phyloP scores from a whole-genome alignment of 2,329 filamentous ascomycete species.

The Alternaria rosae region DNA sequence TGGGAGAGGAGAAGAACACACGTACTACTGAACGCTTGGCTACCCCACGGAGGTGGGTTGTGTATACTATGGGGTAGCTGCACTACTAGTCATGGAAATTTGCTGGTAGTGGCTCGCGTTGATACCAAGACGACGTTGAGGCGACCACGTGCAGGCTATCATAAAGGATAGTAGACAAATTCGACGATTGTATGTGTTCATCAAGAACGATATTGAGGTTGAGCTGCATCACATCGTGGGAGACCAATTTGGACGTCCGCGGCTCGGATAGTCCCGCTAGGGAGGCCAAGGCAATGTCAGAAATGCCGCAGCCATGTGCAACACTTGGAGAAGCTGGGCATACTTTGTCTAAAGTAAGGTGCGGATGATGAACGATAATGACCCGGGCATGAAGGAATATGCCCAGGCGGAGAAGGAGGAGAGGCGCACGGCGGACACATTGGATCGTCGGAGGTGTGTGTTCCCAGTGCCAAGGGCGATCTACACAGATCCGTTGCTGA shows the following conservation, averaged over 20 bases:
- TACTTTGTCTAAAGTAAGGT: slow-evolving; percentile 1
- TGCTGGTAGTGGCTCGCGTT: neutral
- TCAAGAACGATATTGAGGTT: neutral
- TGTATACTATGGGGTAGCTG: neutral
- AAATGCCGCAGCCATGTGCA: slow-evolving; percentile 10
- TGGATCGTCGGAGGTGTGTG: slow-evolving; percentile 7
- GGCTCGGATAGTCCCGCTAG: slow-evolving; percentile 1
- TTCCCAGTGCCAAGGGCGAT: slow-evolving; percentile 25
- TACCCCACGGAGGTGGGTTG: neutral
- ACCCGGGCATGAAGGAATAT: slow-evolving; percentile 14
- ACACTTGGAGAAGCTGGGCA: slow-evolving; percentile 13
- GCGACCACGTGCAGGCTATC: neutral
- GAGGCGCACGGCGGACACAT: slow-evolving; percentile 10
- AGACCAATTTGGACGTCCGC: neutral
- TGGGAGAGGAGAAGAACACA: slow-evolving; percentile 1
- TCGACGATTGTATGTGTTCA: neutral
- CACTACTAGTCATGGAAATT: neutral
- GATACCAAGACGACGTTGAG: neutral
- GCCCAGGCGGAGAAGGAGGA: slow-evolving; percentile 17
- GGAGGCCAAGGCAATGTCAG: neutral
- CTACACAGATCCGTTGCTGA: slow-evolving; percentile 16
- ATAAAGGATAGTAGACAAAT: neutral
- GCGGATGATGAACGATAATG: neutral
- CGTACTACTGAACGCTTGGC: slow-evolving; percentile 1
- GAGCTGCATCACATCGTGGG: neutral